Percentiles rank a stretch among this genome's conserved stretches.
phyloP scores from a whole-genome alignment of 495 filamentous ascomycete species.

The Cenococcum geophilum region DNA sequence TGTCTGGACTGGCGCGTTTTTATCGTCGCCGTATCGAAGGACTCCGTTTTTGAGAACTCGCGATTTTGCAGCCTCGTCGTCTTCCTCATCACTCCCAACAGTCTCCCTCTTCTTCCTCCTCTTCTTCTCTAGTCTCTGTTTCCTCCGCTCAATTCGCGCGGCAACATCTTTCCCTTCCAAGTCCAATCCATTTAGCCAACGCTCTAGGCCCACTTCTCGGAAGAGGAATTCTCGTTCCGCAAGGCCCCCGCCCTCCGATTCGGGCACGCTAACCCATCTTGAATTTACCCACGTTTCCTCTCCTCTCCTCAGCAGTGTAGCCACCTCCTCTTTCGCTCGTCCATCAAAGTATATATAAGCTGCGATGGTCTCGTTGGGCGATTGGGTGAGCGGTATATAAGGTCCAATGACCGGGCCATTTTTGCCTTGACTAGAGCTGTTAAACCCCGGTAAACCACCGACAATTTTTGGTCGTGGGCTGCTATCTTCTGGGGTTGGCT shows the following conservation, averaged over 20 bases:
- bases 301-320: constrained; percentile 82
- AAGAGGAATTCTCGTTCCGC: constrained; percentile 97
- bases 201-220: constrained; percentile 90
- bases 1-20: constrained; percentile 63
- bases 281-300: constrained; percentile 99
- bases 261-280: constrained; percentile 89
- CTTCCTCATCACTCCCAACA: constrained; percentile 34
- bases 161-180: constrained; percentile 77
- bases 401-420: constrained; percentile 59
- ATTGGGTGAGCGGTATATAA: constrained; percentile 82
- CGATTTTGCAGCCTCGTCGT: constrained; percentile 47
- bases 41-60: constrained; percentile 47
- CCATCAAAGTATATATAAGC: constrained; percentile 99
- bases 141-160: constrained; percentile 79
- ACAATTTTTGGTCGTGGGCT: constrained; percentile 73
- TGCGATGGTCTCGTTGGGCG: constrained; percentile 90
- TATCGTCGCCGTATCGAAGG: constrained; percentile 70
- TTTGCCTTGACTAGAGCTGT: constrained; percentile 47
- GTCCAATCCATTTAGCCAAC: constrained; percentile 92
- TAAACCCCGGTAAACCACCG: constrained; percentile 57
- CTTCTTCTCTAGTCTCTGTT: constrained; percentile 83
- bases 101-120: constrained; percentile 56
- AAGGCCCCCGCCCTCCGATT: constrained; percentile 84
- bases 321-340: constrained; percentile 90
- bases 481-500: constrained; percentile 63